Evolutionary conservation across 2,329 filamentous ascomycete genomes (phyloP).

Genomic region (Fusarium sp.): DNA sequence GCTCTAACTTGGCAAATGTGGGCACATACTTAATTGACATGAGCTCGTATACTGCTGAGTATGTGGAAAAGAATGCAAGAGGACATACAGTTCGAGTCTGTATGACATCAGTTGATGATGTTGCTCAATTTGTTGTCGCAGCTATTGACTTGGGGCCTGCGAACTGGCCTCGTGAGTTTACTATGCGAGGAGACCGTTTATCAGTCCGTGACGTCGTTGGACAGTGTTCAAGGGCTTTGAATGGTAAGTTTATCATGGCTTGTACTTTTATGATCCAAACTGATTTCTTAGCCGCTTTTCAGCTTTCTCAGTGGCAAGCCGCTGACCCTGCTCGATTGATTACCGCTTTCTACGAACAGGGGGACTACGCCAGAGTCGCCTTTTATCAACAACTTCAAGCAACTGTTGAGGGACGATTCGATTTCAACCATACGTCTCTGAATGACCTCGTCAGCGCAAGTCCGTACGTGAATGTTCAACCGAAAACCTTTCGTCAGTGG

Average conservation of each 20-base stretch:
- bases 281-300: conserved; percentile 57
- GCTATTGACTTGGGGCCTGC: conserved; percentile 72
- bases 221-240: conserved; percentile 62
- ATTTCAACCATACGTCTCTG: conserved; percentile 71
- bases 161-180: conserved; percentile 77
- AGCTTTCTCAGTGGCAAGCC: conserved; percentile 56
- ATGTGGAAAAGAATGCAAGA: conserved; percentile 67
- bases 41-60: conserved; percentile 68
- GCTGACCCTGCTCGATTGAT: conserved; percentile 58
- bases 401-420: conserved; percentile 76
- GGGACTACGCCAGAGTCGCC: conserved; percentile 63
- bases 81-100: conserved; percentile 69
- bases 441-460: conserved; percentile 62
- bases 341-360: conserved; percentile 60
- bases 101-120: conserved; percentile 77
- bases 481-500: conserved; percentile 68
- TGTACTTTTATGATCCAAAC: neutral
- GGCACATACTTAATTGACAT: conserved; percentile 77
- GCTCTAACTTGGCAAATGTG: conserved; percentile 66
- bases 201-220: conserved; percentile 71
- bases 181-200: conserved; percentile 76
- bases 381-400: conserved; percentile 74
- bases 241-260: conserved; percentile 53
- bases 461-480: conserved; percentile 59
- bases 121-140: conserved; percentile 78